Base-by-base conservation (phyloP, 2,329 filamentous ascomycete genomes). In the Cladosporium oxysporum region DNA sequence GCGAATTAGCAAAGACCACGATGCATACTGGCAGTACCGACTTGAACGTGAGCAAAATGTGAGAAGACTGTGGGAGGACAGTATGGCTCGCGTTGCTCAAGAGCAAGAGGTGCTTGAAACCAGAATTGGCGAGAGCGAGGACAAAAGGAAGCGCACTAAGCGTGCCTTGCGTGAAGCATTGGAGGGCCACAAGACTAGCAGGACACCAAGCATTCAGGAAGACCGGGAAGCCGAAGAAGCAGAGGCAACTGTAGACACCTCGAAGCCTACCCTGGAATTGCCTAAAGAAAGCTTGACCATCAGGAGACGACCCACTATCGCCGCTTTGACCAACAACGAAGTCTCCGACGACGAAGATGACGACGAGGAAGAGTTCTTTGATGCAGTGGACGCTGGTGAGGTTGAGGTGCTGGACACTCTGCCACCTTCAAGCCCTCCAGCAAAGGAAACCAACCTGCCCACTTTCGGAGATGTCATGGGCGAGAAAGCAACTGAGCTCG, bases 1-100 rank as follows among this genome's bases (percentile, higher is more conserved):
- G 57, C 92, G 93, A 60, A 98, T 99, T 73, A 94, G 93, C 10
- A 90, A 91, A 73, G 95, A 99, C 75, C 90, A 96, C 61, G 95
- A 99, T 78, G 89, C 92, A 0, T 97, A 96, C 77, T 99, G 95
- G 95, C 94, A 98, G 77, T 96, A 96, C 76, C 89, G 93, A 16
- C 83, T 99, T 49, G 93, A 97, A 71, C 90, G 93, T 63, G 95
- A 99, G 80, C 89, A 90, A 52, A 92, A 97, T 76, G 90, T 98
- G 80, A 88, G 95, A 44, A 90, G 91, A 67, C 91, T 99, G 88
- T 99, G 95, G 95, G 95, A 99, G 79, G 95, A 99, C 74, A 98
- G 93, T 79, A 97, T 99, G 95, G 93, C 95, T 11, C 89, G 93
- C 73, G 91, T 99, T n/a, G 95, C 93, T 21, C 89, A 88, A 65